A percentile compares a stretch with the other conserved stretches of the same genome.
phyloP scores from a whole-genome alignment of 192 early-diverging fungal species.

The Gorgonomyces haynaldii region DNA sequence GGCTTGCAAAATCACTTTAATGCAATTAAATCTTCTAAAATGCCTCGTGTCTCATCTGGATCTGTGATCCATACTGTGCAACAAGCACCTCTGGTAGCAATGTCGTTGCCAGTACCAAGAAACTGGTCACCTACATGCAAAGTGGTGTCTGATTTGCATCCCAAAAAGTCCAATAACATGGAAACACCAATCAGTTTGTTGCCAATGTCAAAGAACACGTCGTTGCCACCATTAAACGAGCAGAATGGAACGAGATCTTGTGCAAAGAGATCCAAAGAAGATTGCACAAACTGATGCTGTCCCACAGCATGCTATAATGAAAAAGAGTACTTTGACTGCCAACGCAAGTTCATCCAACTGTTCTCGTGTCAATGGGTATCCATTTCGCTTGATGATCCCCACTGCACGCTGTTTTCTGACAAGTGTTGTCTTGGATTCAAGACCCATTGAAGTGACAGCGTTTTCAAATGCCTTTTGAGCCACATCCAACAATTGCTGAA shows the following conservation, averaged over 20 bases:
- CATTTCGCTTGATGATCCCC: constrained; percentile 25
- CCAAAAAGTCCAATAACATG: constrained; percentile 59
- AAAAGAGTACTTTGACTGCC: constrained; percentile 25
- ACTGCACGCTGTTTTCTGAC: constrained; percentile 72
- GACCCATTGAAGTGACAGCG: constrained; percentile 52
- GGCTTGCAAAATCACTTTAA: too few relatives aligned
- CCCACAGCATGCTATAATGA: too few relatives aligned
- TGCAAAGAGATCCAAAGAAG: too few relatives aligned
- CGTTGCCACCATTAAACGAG: constrained; percentile 83
- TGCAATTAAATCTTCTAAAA: too few relatives aligned
- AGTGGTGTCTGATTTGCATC: constrained; percentile 43
- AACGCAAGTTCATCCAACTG: constrained; percentile 83
- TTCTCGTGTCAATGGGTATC: constrained; percentile 54
- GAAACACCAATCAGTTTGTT: constrained; percentile 89
- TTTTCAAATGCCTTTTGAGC: constrained; percentile 55
- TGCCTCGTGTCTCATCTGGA: constrained; percentile 69
- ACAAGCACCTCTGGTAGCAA: constrained; percentile 69
- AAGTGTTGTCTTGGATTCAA: constrained; percentile 41
- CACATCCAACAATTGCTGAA: constrained; percentile 53
- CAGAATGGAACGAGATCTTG: constrained; percentile 65
- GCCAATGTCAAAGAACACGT: constrained; percentile 89
- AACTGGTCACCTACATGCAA: constrained; percentile 90
- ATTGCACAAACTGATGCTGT: too few relatives aligned
- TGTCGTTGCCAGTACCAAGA: constrained; percentile 82
- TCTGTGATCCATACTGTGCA: constrained; percentile 84